Evolutionary conservation across 2,329 filamentous ascomycete species (phyloP), one percentile per base, ranked within the genome.

Genomic region (Fusarium pseudocircinatum): DNA sequence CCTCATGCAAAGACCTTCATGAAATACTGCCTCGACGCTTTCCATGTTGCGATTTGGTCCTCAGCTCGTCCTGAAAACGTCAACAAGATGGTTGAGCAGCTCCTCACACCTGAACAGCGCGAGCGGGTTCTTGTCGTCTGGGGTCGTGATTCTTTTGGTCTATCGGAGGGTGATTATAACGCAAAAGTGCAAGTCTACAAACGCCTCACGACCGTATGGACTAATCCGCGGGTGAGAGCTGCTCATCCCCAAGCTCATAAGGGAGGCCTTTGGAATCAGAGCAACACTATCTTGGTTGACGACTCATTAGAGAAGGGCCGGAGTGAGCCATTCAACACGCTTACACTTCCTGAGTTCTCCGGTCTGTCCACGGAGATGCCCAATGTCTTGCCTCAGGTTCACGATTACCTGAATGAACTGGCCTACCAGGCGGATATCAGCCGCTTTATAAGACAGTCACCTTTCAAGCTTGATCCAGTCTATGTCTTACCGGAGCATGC

Each of bases 21-120:
- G 7, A 78, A 87, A 34, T 94, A 95, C 80, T 89, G 95, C 74
- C 87, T 97, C 75, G 83, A 88, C 18, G 91, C 91, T 66, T 96
- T 97, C 84, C 85, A 86, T 59, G 92, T 97, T 36, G 94, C 95
- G 83, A 89, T 98, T 65, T 99, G 96, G 95, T 97, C 96, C 4
- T 97, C 94, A 12, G 95, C 96, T 0, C 89, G 87, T 26, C 91
- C 91, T 0, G 82, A 87, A 2, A 98, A 96, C 73, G 94, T 97
- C 20, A 74, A 82, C 14, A 83, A 83, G 40, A 93, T 97, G 86
- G 89, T 94, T 69, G 82, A 84, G 6, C 84, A 89, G 54, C 87
- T 97, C 1, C 87, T 97, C 65, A 84, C 86, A 0, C 81, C 83
- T 0, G 79, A 86, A 4, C 86, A 92, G 74, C 85, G 84, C 37